phyloP scores from a whole-genome alignment of 1,139 yeast genomes.

The Candida dubliniensis region DNA sequence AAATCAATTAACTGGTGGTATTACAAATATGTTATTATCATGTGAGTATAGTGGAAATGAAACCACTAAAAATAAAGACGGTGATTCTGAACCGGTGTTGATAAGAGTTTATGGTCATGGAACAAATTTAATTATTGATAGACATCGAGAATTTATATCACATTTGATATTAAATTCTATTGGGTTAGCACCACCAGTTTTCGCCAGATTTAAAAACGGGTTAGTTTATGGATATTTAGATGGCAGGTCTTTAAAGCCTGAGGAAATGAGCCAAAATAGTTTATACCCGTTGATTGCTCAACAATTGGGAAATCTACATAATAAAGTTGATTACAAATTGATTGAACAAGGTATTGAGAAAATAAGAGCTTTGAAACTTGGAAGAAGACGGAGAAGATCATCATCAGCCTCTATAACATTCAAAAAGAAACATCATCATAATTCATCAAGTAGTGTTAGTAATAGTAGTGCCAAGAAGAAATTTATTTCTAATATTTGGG shows the following conservation, averaged over 20 bases:
- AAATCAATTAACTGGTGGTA: slow-evolving; percentile 67
- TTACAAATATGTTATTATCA: slow-evolving; percentile 69
- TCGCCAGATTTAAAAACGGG: slow-evolving; percentile 72
- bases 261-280: slow-evolving; percentile 48
- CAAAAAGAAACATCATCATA: slow-evolving; percentile 17
- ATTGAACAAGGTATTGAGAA: slow-evolving; percentile 55
- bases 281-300: slow-evolving; percentile 63
- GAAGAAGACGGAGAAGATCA: slow-evolving; percentile 11
- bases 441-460: background rate
- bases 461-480: slow-evolving; percentile 22
- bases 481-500: slow-evolving; percentile 55
- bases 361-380: slow-evolving; percentile 31
- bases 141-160: slow-evolving; percentile 74
- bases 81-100: slow-evolving; percentile 39
- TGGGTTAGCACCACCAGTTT: slow-evolving; percentile 67
- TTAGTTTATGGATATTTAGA: slow-evolving; percentile 69
- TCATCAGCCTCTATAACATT: slow-evolving; percentile 8
- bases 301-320: slow-evolving; percentile 74
- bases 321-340: slow-evolving; percentile 39
- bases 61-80: background rate
- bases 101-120: slow-evolving; percentile 79
- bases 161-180: slow-evolving; percentile 63
- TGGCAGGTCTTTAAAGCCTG: slow-evolving; percentile 62
- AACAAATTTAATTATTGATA: slow-evolving; percentile 69
- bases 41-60: slow-evolving; percentile 34